Percentiles rank a stretch among this genome's conserved stretches.
These are phyloP conservation scores for Globisporangium mamillatum DNA, from an alignment of 352 stramenopile genomes.

Conservation along the genomic window DNA sequence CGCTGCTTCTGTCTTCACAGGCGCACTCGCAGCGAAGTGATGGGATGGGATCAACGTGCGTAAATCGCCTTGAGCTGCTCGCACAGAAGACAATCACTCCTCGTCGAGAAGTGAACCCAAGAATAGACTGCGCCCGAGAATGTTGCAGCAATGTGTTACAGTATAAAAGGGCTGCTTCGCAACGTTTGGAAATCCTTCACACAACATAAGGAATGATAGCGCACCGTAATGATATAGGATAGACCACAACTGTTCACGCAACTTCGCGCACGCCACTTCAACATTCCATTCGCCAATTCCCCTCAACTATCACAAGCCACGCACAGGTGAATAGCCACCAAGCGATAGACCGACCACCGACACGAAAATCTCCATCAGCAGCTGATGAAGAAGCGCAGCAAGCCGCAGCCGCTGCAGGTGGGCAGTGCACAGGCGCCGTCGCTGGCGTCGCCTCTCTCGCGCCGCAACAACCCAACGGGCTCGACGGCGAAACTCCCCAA, in stretches of 20 bases:
- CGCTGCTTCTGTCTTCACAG: not conserved
- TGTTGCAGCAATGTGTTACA: not conserved
- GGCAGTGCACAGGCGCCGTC: not conserved
- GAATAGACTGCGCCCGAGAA: not conserved
- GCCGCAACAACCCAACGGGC: not conserved
- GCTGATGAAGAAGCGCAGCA: constrained; percentile 11
- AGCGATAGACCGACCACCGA: not conserved
- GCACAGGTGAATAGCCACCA: no score
- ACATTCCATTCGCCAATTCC: not conserved
- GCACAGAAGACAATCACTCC: not conserved
- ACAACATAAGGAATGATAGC: not conserved
- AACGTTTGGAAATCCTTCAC: not conserved
- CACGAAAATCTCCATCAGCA: not conserved
- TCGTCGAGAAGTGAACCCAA: not conserved
- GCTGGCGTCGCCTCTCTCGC: constrained; percentile 6
- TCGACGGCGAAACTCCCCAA: not conserved
- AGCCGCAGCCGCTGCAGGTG: constrained; percentile 7
- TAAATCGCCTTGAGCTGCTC: not conserved
- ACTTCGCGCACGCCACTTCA: constrained; percentile 1
- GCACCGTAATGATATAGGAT: not conserved
- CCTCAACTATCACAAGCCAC: no score
- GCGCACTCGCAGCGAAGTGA: not conserved
- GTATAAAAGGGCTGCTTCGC: not conserved
- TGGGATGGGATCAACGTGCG: not conserved
- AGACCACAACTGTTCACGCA: not conserved